Base-by-base conservation (phyloP, 2,329 filamentous ascomycete genomes). In the Fusarium buxicola region DNA sequence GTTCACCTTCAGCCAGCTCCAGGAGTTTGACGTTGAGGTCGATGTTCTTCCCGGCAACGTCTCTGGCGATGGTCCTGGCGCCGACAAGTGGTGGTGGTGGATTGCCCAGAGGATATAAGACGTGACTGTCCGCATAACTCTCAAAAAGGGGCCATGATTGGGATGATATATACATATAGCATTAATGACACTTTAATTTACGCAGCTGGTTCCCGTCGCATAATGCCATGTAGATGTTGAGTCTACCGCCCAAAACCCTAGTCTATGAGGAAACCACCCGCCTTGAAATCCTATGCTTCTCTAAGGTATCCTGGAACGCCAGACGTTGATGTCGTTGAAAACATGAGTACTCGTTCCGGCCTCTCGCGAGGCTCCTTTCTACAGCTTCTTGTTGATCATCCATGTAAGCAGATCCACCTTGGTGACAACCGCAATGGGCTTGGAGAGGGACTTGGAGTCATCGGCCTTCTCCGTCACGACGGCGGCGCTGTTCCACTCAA, bases 401-500 rank as follows among this genome's bases (percentile, higher is more conserved):
- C 92, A 99, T 36, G 89, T 93, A 71, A 99, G 78, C 70, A 99
- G 77, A 78, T 99, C 95, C 6, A 99, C 95, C 85, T 99, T 99
- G 28, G 95, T 98, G 8, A 96, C 94, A 8, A 99, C 88, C 8
- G 92, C 95, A 45, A 95, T 82, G 2, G 96, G 93, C 82, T 92
- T 96, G 40, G 85, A 84, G 52, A 86, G 76, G 18, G 82, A 85
- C 58, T 82, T 78, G 51, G 81, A 79, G 55, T 84, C 84, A 35
- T 79, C 79, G 11, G 81, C 80, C 68, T 86, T 84, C 76, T 98
- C 94, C 0, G 94, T 99, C 4, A 99, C 92, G 44, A 99, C 88
- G 0, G 95, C 95, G 1, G 95, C 94, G 68, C 91, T 95, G 78
- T 99, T 98, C 93, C 95, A 98, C 80, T 98, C 93, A 66, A 98